Conservation (phyloP, 139 green algal genomes). For the Auxenochlorella pyrenoidosa region DNA sequence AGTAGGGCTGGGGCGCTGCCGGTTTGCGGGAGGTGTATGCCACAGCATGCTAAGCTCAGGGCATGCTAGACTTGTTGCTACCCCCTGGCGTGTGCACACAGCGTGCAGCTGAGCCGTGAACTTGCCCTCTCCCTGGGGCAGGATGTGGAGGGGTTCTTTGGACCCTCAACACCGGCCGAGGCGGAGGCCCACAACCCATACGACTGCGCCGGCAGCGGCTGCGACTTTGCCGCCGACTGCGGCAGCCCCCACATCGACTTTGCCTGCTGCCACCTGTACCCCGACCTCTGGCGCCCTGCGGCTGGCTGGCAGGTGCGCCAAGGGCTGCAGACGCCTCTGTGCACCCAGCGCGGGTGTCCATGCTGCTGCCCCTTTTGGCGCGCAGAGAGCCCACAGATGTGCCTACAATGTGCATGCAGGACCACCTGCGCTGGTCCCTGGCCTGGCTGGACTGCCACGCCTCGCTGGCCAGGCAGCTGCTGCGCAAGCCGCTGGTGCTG, state of each 20-base stretch:
- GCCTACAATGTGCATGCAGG: conserved; percentile 14
- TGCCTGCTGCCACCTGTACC: conserved; percentile 74
- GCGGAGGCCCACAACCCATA: conserved; percentile 6
- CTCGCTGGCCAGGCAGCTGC: conserved; percentile 7
- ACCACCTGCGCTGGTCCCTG: conserved; percentile 18
- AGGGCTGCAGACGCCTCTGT: too few relatives aligned
- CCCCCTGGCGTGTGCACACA: too few relatives aligned
- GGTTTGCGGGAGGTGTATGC: neutral
- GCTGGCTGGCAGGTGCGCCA: conserved; percentile 16
- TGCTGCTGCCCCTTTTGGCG: neutral
- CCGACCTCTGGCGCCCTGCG: conserved; percentile 67
- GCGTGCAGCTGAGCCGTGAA: too few relatives aligned
- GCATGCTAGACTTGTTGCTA: too few relatives aligned
- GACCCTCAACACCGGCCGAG: conserved; percentile 60
- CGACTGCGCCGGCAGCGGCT: conserved; percentile 48
- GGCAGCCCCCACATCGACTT: conserved; percentile 69
- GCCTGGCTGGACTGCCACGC: conserved; percentile 36
- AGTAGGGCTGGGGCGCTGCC: neutral
- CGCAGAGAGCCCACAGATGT: too few relatives aligned
- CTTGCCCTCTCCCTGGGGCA: neutral
- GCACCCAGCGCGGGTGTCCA: neutral
- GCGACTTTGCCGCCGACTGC: conserved; percentile 66
- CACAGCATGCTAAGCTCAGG: neutral
- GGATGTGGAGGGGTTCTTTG: conserved; percentile 81
- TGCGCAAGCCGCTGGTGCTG: conserved; percentile 71